Evolutionary conservation across 495 filamentous ascomycete species (phyloP).

Genomic region (Thozetella sp.): DNA sequence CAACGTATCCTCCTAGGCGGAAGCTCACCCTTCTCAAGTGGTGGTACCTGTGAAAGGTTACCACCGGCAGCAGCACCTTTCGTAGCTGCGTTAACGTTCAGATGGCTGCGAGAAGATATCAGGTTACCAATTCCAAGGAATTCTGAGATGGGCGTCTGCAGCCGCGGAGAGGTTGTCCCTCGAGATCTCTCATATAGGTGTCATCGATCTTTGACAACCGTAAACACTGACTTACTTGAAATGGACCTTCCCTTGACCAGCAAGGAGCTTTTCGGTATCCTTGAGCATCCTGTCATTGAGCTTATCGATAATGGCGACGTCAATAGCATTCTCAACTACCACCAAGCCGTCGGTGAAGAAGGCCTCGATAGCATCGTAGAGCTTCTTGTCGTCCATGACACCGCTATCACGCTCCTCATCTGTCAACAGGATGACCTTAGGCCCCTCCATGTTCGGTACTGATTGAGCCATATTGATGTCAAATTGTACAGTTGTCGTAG

Average conservation of each 20-base stretch:
- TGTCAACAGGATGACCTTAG: neutral
- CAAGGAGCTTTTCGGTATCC: conserved; percentile 6
- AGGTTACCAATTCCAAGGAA: no score
- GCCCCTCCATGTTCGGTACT: neutral
- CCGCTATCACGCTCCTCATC: conserved; percentile 4
- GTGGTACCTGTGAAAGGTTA: conserved; percentile 5
- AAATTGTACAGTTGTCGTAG: neutral
- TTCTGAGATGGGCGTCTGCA: no score
- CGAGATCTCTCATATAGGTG: no score
- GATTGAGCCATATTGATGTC: neutral
- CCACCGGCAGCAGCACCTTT: conserved; percentile 3
- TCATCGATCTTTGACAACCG: neutral
- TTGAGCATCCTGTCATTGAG: conserved; percentile 7
- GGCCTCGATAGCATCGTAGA: conserved; percentile 5
- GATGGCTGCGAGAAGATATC: no score
- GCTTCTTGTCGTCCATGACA: conserved; percentile 5
- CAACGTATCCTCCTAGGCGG: no score
- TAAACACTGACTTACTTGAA: conserved; percentile 1
- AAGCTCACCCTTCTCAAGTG: conserved; percentile 8
- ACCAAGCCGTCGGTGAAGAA: conserved; percentile 1
- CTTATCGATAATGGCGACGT: conserved; percentile 5
- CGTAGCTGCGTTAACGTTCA: conserved; percentile 5
- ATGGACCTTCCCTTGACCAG: neutral
- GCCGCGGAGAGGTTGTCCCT: no score
- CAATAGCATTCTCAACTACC: conserved; percentile 7